Evolutionary conservation across 2,329 filamentous ascomycete species (phyloP).

Genomic region (Bipolaris sorokiniana): DNA sequence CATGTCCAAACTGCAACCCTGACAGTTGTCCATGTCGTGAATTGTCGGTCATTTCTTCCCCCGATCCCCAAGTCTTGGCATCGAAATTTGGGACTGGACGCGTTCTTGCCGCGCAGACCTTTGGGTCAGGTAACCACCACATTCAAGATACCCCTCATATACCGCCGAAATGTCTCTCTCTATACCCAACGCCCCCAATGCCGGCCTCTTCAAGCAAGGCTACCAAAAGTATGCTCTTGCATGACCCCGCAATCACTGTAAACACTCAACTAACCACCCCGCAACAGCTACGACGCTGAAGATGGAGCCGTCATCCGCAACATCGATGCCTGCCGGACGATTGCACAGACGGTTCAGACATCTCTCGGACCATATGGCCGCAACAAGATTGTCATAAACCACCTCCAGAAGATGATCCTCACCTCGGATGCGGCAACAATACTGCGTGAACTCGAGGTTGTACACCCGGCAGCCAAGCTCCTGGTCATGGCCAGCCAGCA

Average conservation of each 20-base stretch:
- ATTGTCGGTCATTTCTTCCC: conserved; percentile 16
- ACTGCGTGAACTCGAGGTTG: conserved; percentile 94
- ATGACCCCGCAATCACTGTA: conserved; percentile 24
- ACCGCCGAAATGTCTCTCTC: conserved; percentile 81
- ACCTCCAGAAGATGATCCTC: conserved; percentile 98
- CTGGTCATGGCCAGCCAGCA: conserved; percentile 99
- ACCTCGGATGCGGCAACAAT: conserved; percentile 98
- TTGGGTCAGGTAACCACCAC: conserved; percentile 28
- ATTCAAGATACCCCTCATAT: conserved; percentile 40
- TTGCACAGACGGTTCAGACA: conserved; percentile 94
- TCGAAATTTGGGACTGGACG: conserved; percentile 32
- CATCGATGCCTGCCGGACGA: conserved; percentile 96
- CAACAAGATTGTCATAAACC: conserved; percentile 99
- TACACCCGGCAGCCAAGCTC: conserved; percentile 96
- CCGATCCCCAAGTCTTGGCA: conserved; percentile 24
- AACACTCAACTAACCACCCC: conserved; percentile 43
- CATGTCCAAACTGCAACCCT: neutral
- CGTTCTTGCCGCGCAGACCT: conserved; percentile 33
- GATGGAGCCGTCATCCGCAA: conserved; percentile 98
- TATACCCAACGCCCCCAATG: conserved; percentile 92
- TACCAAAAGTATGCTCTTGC: conserved; percentile 81
- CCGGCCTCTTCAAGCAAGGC: conserved; percentile 91
- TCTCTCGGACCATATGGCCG: conserved; percentile 96
- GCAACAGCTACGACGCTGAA: conserved; percentile 89
- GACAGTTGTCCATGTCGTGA: neutral